Evolutionary conservation across 345 rosid genomes (phyloP).

Genomic region (Streptanthus diversifolius): DNA sequence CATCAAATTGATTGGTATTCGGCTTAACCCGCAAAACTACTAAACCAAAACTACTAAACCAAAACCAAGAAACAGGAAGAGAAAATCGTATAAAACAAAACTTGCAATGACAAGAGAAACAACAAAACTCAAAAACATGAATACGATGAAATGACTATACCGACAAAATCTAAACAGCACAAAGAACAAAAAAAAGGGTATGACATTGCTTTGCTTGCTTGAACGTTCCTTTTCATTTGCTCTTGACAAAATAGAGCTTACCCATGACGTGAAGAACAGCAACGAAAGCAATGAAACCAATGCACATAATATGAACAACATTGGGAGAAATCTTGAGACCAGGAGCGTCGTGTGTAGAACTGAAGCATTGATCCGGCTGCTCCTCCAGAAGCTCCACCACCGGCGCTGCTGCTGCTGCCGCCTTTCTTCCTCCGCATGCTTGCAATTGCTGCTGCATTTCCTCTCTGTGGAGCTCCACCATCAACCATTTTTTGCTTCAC

Average conservation of each 20-base stretch:
- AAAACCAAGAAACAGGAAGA: neutral
- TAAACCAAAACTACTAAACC: neutral
- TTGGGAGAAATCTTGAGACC: constrained; percentile 89
- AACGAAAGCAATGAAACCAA: constrained; percentile 94
- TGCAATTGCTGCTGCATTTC: constrained; percentile 86
- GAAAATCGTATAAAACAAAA: neutral
- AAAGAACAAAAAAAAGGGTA: neutral
- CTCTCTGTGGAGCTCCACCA: constrained; percentile 82
- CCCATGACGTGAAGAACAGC: constrained; percentile 83
- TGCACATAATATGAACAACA: constrained; percentile 85
- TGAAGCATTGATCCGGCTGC: constrained; percentile 85
- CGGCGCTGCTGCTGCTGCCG: constrained; percentile 44
- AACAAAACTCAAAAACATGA: constrained; percentile 16
- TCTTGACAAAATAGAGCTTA: constrained; percentile 67
- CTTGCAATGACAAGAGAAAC: neutral
- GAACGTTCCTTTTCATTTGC: constrained; percentile 4
- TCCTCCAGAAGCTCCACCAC: constrained; percentile 49
- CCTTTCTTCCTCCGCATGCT: constrained; percentile 79
- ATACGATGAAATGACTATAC: neutral
- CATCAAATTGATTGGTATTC: neutral
- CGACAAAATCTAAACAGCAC: neutral
- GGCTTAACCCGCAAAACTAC: neutral
- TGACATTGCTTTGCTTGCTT: neutral
- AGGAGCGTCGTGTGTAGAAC: constrained; percentile 84
- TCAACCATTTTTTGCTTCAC: constrained; percentile 31